phyloP scores from a whole-genome alignment of 2,329 filamentous ascomycete species.

The Aspergillus sp. region DNA sequence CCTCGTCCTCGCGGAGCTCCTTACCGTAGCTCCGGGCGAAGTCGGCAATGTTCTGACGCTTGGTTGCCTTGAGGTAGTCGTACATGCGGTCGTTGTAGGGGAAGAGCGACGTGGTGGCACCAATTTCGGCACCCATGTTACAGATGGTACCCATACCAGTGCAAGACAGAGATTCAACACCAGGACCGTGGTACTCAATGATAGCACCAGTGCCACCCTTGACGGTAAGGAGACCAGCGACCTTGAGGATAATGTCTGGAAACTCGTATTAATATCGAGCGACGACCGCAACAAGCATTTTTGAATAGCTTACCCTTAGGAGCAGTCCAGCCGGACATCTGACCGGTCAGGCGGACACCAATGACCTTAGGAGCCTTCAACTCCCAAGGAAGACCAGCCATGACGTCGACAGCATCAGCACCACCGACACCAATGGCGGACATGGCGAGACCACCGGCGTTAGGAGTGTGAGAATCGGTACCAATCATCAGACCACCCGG shows the following conservation, averaged over 20 bases:
- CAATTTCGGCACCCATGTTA: conserved; percentile 61
- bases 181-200: conserved; percentile 53
- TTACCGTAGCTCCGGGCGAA: conserved; percentile 77
- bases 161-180: conserved; percentile 64
- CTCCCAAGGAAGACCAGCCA: conserved; percentile 96
- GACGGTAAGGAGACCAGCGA: conserved; percentile 92
- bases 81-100: conserved; percentile 98
- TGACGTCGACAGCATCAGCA: conserved; percentile 97
- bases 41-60: conserved; percentile 83
- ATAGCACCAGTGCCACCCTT: conserved; percentile 96
- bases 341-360: conserved; percentile 87
- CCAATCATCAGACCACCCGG: conserved; percentile 96
- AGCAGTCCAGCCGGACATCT: conserved; percentile 82
- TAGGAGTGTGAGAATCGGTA: conserved; percentile 96
- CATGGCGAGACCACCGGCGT: conserved; percentile 94
- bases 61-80: conserved; percentile 88
- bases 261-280: conserved; percentile 3
- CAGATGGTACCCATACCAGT: conserved; percentile 85
- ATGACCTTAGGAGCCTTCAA: conserved; percentile 96
- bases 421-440: conserved; percentile 92
- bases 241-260: conserved; percentile 89
- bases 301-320: conserved; percentile 65
- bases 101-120: conserved; percentile 85
- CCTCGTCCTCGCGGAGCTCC: conserved; percentile 80
- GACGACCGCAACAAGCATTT: conserved; percentile 3